These are phyloP conservation scores for Diaporthe helianthi DNA, from an alignment of 2,329 filamentous ascomycete species.

Conservation along the genomic window DNA sequence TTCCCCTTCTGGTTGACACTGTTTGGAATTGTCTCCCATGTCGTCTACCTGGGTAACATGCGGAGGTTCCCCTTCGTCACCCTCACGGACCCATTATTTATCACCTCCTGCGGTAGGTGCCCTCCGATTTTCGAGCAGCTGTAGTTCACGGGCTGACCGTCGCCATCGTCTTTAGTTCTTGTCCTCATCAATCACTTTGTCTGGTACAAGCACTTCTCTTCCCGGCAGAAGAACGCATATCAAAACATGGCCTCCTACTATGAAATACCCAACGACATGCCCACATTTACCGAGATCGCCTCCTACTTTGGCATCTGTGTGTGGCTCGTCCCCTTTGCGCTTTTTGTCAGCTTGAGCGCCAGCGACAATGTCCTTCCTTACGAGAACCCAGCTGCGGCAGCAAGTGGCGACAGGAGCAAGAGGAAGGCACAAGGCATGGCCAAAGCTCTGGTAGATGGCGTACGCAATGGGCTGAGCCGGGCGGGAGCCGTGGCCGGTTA, in stretches of 20 bases:
- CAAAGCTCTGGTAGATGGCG: conserved; percentile 68
- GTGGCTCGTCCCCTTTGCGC: conserved; percentile 93
- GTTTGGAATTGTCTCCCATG: conserved; percentile 80
- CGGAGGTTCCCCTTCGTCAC: conserved; percentile 77
- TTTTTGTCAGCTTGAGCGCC: conserved; percentile 93
- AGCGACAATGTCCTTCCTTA: conserved; percentile 94
- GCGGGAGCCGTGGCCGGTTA: conserved; percentile 49
- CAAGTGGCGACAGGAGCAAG: conserved; percentile 54
- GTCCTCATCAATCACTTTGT: conserved; percentile 92
- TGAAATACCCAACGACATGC: conserved; percentile 67
- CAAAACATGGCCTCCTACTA: conserved; percentile 66
- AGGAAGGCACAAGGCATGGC: conserved; percentile 68
- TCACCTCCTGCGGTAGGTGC: conserved; percentile 77
- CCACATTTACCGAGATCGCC: conserved; percentile 91
- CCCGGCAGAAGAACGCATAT: conserved; percentile 64
- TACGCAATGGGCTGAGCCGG: conserved; percentile 60
- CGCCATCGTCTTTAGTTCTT: conserved; percentile 59
- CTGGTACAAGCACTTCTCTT: conserved; percentile 94
- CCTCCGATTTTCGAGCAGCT: background rate
- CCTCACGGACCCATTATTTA: conserved; percentile 84
- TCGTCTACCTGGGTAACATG: conserved; percentile 89
- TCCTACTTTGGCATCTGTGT: conserved; percentile 96
- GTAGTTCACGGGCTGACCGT: conserved; percentile 1
- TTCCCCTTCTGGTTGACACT: conserved; percentile 79
- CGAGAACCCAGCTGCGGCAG: conserved; percentile 70